Conservation (phyloP, 495 filamentous ascomycete species). For the Sphaerosporella brunnea region DNA sequence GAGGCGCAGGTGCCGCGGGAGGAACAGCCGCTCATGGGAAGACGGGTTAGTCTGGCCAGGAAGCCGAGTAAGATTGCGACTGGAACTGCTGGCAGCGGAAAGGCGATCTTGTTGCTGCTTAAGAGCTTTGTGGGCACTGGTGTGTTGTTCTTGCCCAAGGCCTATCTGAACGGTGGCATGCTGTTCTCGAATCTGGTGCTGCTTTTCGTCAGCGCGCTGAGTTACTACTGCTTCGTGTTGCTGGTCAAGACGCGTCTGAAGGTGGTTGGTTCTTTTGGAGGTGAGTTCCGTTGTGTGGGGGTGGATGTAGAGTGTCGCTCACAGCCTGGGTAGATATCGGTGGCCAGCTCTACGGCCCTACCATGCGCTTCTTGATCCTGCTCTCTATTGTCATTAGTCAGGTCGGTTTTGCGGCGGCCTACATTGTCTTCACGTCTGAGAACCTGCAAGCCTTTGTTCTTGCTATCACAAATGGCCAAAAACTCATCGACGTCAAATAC, state of each 20-base stretch:
- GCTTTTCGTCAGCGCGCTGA: slow-evolving; percentile 61
- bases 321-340: slow-evolving; percentile 49
- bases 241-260: slow-evolving; percentile 71
- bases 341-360: slow-evolving; percentile 72
- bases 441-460: slow-evolving; percentile 87
- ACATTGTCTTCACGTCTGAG: slow-evolving; percentile 93
- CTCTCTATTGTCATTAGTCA: slow-evolving; percentile 83
- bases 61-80: slow-evolving; percentile 38
- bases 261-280: slow-evolving; percentile 74
- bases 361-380: slow-evolving; percentile 75
- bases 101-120: slow-evolving; percentile 61
- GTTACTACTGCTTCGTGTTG: slow-evolving; percentile 91
- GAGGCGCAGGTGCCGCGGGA: slow-evolving; percentile 40
- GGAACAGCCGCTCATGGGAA: slow-evolving; percentile 50
- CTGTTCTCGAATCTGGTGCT: slow-evolving; percentile 85
- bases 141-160: slow-evolving; percentile 86
- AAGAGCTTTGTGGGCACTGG: slow-evolving; percentile 97
- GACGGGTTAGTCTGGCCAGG: slow-evolving; percentile 41
- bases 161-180: slow-evolving; percentile 75
- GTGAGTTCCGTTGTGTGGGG: background rate
- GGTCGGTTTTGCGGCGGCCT: slow-evolving; percentile 89
- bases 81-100: slow-evolving; percentile 24
- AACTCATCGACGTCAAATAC: slow-evolving; percentile 63
- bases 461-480: slow-evolving; percentile 63
- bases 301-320: background rate